These are phyloP conservation scores for Eustoma russellianum DNA, from an alignment of 257 asterid genomes.

Conservation along the genomic window DNA sequence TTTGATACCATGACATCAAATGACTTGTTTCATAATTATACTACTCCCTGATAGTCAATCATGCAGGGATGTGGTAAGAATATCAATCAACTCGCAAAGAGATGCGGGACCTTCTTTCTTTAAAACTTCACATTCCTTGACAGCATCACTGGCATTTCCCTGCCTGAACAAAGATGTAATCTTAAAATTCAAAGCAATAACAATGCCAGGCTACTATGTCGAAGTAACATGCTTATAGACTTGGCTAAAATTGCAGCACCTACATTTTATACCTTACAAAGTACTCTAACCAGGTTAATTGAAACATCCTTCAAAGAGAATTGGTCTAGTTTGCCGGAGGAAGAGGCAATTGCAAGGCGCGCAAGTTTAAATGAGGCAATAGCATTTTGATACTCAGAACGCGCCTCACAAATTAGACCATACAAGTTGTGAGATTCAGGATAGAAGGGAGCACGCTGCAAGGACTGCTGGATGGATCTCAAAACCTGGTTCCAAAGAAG, in stretches of 20 bases:
- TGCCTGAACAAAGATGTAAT: constrained; percentile 46
- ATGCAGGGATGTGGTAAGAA: background rate
- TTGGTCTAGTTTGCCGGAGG: constrained; percentile 35
- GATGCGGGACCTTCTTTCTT: constrained; percentile 57
- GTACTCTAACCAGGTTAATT: constrained; percentile 76
- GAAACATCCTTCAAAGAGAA: constrained; percentile 46
- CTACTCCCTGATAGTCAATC: background rate
- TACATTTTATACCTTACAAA: constrained; percentile 48
- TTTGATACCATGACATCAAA: too few species aligned
- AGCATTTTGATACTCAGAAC: constrained; percentile 71
- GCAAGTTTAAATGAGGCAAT: constrained; percentile 74
- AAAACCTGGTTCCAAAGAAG: constrained; percentile 47
- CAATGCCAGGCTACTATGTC: background rate
- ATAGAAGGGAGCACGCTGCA: constrained; percentile 77
- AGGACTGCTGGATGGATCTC: constrained; percentile 78
- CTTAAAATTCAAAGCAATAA: constrained; percentile 8
- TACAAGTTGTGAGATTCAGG: constrained; percentile 91
- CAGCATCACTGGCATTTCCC: constrained; percentile 61
- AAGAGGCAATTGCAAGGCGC: constrained; percentile 41
- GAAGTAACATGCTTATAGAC: background rate
- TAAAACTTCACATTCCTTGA: constrained; percentile 61
- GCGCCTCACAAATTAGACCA: constrained; percentile 87
- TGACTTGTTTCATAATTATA: too few species aligned
- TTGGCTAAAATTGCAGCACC: background rate
- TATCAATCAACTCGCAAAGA: constrained; percentile 3